Conservation (phyloP, 169 alveolate genomes). For the Eimeria nieschulzi region DNA sequence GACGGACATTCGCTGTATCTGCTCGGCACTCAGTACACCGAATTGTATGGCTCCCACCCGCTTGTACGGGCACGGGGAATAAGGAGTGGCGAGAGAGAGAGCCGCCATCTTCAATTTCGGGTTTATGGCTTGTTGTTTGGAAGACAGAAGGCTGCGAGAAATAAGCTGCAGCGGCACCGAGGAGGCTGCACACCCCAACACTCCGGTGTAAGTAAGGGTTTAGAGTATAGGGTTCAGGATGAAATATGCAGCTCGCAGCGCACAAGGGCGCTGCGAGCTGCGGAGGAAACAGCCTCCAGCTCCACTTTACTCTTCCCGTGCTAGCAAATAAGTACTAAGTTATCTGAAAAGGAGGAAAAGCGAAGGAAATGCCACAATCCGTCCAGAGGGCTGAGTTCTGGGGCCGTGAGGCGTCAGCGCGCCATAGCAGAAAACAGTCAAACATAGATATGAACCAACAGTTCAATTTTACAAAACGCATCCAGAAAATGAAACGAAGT, state of each 20-base stretch:
- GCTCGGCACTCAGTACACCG: constrained; percentile 63
- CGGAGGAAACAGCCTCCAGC: not conserved
- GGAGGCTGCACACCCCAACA: no score
- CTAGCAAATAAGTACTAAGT: not conserved
- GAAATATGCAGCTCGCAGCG: constrained; percentile 46
- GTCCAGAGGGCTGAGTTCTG: no score
- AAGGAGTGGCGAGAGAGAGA: constrained; percentile 53
- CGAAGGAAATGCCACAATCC: no score
- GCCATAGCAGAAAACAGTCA: no score
- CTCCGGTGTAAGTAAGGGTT: no score
- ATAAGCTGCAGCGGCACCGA: no score
- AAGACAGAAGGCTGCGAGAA: no score
- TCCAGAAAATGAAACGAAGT: no score
- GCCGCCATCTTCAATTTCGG: constrained; percentile 36
- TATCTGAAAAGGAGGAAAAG: not conserved
- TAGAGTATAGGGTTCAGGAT: not conserved
- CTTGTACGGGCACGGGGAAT: constrained; percentile 67
- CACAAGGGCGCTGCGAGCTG: constrained; percentile 56
- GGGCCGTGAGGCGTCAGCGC: no score
- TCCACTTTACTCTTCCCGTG: not conserved
- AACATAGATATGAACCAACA: no score
- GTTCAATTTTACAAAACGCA: no score
- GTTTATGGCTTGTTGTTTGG: no score
- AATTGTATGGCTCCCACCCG: constrained; percentile 58
- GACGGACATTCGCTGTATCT: constrained; percentile 83